These are phyloP conservation scores for Aspergillus heteromorphus DNA, from an alignment of 495 filamentous ascomycete genomes.

Conservation along the genomic window DNA sequence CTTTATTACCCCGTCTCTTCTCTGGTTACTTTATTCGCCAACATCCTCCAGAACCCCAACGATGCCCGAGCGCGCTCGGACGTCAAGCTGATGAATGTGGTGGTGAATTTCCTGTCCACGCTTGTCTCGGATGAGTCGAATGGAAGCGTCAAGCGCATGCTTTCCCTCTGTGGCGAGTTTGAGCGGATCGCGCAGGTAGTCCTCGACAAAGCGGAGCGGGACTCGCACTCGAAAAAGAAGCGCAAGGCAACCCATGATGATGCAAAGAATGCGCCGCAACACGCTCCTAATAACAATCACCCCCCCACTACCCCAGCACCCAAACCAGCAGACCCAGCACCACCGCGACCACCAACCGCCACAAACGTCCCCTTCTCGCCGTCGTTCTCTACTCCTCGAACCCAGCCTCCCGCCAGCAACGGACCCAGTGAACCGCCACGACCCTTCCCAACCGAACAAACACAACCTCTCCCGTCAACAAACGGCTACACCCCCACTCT, in stretches of 20 bases:
- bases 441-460: constrained; percentile 25
- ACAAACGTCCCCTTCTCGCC: constrained; percentile 30
- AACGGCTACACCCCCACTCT: constrained; percentile 20
- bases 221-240: constrained; percentile 70
- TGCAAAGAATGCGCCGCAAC: constrained; percentile 13
- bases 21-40: constrained; percentile 91
- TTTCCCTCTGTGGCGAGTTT: constrained; percentile 88
- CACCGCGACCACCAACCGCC: constrained; percentile 14
- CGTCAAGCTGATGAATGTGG: constrained; percentile 82
- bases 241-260: constrained; percentile 58
- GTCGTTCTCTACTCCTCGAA: constrained; percentile 25
- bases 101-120: constrained; percentile 81
- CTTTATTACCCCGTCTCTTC: constrained; percentile 96
- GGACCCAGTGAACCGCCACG: constrained; percentile 24
- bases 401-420: constrained; percentile 15
- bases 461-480: constrained; percentile 32
- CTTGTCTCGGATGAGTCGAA: constrained; percentile 73
- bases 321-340: constrained; percentile 21
- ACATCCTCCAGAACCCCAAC: constrained; percentile 92
- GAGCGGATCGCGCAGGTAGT: constrained; percentile 91
- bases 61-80: constrained; percentile 85
- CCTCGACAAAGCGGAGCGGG: constrained; percentile 83
- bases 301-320: constrained; percentile 17
- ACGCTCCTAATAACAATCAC: constrained; percentile 20
- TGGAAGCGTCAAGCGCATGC: constrained; percentile 85